phyloP scores from a whole-genome alignment of 1,139 yeast genomes.

The Kurtzmaniella natalensis region DNA sequence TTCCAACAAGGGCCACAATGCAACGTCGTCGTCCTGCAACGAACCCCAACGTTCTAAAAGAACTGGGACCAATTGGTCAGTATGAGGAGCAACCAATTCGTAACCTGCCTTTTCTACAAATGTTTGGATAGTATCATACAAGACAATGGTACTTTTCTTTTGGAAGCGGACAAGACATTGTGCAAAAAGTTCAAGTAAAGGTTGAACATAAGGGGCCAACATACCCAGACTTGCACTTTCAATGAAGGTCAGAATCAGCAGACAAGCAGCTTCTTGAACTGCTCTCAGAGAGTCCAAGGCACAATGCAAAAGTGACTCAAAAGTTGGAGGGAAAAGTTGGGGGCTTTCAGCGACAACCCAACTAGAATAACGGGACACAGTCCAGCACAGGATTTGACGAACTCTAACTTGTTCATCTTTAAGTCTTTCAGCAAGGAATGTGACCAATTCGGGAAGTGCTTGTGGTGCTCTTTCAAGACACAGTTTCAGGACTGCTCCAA shows the following conservation, averaged over 20 bases:
- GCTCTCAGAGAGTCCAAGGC: constrained; percentile 81
- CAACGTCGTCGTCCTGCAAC: constrained; percentile 72
- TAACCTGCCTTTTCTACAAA: constrained; percentile 73
- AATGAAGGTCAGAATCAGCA: constrained; percentile 77
- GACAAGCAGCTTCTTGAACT: constrained; percentile 92
- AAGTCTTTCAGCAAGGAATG: constrained; percentile 77
- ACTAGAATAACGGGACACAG: constrained; percentile 74
- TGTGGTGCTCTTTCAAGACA: constrained; percentile 69
- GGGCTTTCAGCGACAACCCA: constrained; percentile 76
- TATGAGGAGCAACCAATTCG: constrained; percentile 52
- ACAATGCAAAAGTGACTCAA: constrained; percentile 70
- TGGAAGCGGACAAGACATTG: constrained; percentile 75
- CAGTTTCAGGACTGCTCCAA: constrained; percentile 93
- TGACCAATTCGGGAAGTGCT: constrained; percentile 76
- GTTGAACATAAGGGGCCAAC: constrained; percentile 44
- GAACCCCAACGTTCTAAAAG: constrained; percentile 74
- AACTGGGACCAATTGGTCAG: constrained; percentile 71
- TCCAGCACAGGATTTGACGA: constrained; percentile 94
- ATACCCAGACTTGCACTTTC: constrained; percentile 71
- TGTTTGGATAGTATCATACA: constrained; percentile 92
- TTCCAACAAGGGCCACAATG: constrained; percentile 86
- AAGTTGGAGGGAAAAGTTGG: constrained; percentile 67
- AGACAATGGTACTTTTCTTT: constrained; percentile 70
- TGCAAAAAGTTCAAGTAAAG: constrained; percentile 65
- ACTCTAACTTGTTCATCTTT: constrained; percentile 79